These are phyloP conservation scores for Neoboletus magnificus DNA, from an alignment of 768 basidiomycete species.

Conservation along the genomic window DNA sequence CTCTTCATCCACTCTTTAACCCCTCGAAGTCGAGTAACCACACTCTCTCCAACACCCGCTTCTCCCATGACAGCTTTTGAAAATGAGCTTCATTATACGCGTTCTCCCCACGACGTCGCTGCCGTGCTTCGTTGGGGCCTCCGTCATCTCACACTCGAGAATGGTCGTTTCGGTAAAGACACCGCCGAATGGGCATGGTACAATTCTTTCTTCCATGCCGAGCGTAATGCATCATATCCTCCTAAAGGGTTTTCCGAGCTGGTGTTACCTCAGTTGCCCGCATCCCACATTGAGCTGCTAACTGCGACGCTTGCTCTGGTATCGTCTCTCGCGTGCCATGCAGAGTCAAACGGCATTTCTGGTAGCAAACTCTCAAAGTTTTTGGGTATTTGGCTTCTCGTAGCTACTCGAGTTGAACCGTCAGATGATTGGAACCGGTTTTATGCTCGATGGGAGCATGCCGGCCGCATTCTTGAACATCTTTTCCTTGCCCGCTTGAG, in stretches of 20 bases:
- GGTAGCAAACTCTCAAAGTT: conserved; percentile 76
- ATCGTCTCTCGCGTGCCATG: conserved; percentile 66
- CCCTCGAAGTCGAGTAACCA: conserved; percentile 42
- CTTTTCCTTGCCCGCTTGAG: conserved; percentile 70
- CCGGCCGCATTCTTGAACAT: conserved; percentile 73
- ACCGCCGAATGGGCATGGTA: conserved; percentile 65
- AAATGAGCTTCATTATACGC: conserved; percentile 60
- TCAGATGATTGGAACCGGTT: conserved; percentile 62
- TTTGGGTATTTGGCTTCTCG: conserved; percentile 70
- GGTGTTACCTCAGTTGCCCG: conserved; percentile 58
- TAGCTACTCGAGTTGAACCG: conserved; percentile 42
- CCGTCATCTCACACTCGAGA: conserved; percentile 66
- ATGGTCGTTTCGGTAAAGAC: conserved; percentile 56
- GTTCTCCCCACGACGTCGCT: conserved; percentile 73
- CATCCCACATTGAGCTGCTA: conserved; percentile 57
- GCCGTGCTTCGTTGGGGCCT: conserved; percentile 80
- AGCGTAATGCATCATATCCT: conserved; percentile 59
- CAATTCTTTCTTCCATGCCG: conserved; percentile 54
- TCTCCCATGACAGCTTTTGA: conserved; percentile 53
- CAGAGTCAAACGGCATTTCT: conserved; percentile 69
- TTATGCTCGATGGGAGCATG: conserved; percentile 72
- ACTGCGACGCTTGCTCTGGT: conserved; percentile 57
- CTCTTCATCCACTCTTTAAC: conserved; percentile 64
- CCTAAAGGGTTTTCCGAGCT: conserved; percentile 58
- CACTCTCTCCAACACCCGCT: conserved; percentile 49